Conservation (phyloP, 2,329 filamentous ascomycete genomes). For the Chaetothyriales sp. region DNA sequence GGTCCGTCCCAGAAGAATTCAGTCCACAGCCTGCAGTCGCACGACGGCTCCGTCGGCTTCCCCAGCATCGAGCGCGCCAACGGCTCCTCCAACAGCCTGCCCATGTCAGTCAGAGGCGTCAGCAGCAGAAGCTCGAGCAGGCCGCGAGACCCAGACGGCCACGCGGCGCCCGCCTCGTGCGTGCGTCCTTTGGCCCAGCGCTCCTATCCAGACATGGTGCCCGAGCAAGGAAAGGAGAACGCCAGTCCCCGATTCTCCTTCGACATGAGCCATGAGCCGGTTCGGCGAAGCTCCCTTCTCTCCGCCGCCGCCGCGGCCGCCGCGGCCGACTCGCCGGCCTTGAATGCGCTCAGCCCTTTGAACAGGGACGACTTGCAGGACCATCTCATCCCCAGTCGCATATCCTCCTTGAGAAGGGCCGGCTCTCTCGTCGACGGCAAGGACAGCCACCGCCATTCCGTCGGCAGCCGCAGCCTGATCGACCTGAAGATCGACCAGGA, state of each 20-base stretch:
- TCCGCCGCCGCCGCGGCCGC: constrained; percentile 4
- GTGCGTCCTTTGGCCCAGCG: neutral
- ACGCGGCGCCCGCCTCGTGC: neutral
- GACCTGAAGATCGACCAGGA: constrained; percentile 29
- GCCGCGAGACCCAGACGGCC: neutral
- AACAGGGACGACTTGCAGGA: constrained; percentile 11
- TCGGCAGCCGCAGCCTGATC: constrained; percentile 28
- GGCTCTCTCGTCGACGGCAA: constrained; percentile 55
- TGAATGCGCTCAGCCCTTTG: constrained; percentile 7
- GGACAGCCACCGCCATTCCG: constrained; percentile 38
- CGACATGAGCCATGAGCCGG: neutral
- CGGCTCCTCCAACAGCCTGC: constrained; percentile 10
- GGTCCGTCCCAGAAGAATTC: constrained; percentile 8
- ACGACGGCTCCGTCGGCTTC: constrained; percentile 10
- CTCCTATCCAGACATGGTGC: neutral
- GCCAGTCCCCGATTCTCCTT: neutral
- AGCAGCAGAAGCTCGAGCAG: constrained; percentile 1
- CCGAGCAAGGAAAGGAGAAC: neutral
- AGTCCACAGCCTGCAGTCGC: constrained; percentile 12
- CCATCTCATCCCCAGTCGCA: constrained; percentile 43
- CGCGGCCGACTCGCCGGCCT: constrained; percentile 4
- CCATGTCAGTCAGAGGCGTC: constrained; percentile 10
- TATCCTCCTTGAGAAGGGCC: constrained; percentile 26
- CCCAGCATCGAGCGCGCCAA: constrained; percentile 13
- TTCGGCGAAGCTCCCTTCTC: neutral